A percentile compares a stretch with the other conserved stretches of the same genome.
Evolutionary conservation across 2,329 filamentous ascomycete genomes (phyloP).

Genomic region (Aureobasidium leucospermi): DNA sequence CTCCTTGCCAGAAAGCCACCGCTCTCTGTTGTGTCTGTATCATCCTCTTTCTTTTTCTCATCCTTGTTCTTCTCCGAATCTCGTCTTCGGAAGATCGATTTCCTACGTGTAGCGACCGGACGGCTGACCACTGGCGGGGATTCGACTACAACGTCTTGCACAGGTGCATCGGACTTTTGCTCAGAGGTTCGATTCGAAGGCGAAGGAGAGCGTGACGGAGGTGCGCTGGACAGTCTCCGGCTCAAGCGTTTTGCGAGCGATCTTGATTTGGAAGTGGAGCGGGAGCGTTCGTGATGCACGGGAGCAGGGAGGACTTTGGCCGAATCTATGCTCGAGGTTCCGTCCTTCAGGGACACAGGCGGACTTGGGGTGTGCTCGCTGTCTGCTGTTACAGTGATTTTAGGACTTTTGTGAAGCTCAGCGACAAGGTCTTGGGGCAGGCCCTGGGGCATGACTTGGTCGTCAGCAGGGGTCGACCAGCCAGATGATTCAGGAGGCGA

Average conservation of each 20-base stretch:
- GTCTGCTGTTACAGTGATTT: slow-evolving; percentile 17
- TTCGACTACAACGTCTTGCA: background rate
- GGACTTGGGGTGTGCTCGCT: slow-evolving; percentile 18
- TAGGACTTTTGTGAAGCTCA: slow-evolving; percentile 27
- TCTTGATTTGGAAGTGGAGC: background rate
- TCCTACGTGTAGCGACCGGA: background rate
- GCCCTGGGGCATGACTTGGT: slow-evolving; percentile 21
- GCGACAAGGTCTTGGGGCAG: slow-evolving; percentile 26
- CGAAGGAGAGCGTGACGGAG: slow-evolving; percentile 14
- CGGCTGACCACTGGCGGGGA: background rate
- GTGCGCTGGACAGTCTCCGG: slow-evolving; percentile 12
- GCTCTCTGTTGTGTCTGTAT: background rate
- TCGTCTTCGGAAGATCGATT: slow-evolving; percentile 3
- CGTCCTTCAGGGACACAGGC: slow-evolving; percentile 12
- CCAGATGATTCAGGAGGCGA: slow-evolving; percentile 35
- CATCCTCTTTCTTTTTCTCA: background rate
- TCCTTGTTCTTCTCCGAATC: slow-evolving; percentile 3
- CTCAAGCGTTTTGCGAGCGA: slow-evolving; percentile 14
- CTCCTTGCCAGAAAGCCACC: slow-evolving; percentile 16
- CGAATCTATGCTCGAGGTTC: slow-evolving; percentile 11
- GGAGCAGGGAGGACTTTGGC: slow-evolving; percentile 10
- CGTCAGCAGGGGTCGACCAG: slow-evolving; percentile 37
- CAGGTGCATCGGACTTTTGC: background rate
- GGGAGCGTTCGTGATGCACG: background rate
- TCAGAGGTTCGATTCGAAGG: slow-evolving; percentile 7